Evolutionary conservation across 1,284 basidiomycete species (phyloP).

Genomic region (Lignosus rhinocerotis): DNA sequence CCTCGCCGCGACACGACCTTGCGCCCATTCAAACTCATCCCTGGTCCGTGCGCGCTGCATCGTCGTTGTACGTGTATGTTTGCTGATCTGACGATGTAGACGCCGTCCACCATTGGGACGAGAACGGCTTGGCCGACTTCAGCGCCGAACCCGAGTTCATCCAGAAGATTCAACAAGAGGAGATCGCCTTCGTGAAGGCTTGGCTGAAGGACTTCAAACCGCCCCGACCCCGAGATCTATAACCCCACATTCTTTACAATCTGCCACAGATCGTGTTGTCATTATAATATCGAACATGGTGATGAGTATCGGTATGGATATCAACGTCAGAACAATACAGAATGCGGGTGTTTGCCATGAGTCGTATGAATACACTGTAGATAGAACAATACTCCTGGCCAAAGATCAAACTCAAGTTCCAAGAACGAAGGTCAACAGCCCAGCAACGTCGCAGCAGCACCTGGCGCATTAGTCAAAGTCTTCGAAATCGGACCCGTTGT

Average conservation of each 20-base stretch:
- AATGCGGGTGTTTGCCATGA: background rate
- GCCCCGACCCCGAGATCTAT: background rate
- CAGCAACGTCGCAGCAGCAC: background rate
- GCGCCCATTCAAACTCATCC: slow-evolving; percentile 87
- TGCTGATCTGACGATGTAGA: slow-evolving; percentile 44
- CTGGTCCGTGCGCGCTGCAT: slow-evolving; percentile 44
- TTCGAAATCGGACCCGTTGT: slow-evolving; percentile 32
- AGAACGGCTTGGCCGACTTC: slow-evolving; percentile 73
- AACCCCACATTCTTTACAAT: background rate
- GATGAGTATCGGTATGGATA: slow-evolving; percentile 1
- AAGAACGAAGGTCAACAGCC: background rate
- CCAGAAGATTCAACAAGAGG: slow-evolving; percentile 75
- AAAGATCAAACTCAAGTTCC: background rate
- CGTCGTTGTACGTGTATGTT: background rate
- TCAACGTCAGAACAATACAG: slow-evolving; percentile 12
- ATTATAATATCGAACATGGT: background rate
- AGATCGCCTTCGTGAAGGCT: slow-evolving; percentile 79
- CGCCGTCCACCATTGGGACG: slow-evolving; percentile 90
- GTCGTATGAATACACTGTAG: slow-evolving; percentile 7
- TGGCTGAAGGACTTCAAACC: slow-evolving; percentile 74
- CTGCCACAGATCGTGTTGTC: background rate
- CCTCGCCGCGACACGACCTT: slow-evolving; percentile 70
- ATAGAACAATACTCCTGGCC: background rate
- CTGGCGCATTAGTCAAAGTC: slow-evolving; percentile 28
- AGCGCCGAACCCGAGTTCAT: slow-evolving; percentile 77